Base-by-base conservation (phyloP, 2,329 filamentous ascomycete genomes). In the Pyrenochaeta sp. region DNA sequence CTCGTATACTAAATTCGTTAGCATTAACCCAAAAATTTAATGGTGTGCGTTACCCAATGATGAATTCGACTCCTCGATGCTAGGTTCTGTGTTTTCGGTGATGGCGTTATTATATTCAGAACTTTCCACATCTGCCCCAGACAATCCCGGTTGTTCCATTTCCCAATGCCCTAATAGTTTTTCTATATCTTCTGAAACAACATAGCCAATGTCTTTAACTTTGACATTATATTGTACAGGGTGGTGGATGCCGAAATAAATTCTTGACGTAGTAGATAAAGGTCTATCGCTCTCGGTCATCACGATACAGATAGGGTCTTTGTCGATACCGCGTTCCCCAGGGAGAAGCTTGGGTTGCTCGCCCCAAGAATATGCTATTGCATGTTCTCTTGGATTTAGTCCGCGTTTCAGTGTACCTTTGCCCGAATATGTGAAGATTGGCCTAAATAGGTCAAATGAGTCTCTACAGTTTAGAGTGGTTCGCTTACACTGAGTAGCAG, bases 221-320 rank as follows among this genome's bases (percentile, higher is more conserved):
- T 72, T 75, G 24, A 74, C 56, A 38, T 77, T 75, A 40, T 74
- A 68, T 40, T 77, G 69, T 9, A 76, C 68, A 0, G 69, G 72
- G 50, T 74, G 69, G 1, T 71, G 50, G 10, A 75, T 74, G 4
- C 61, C 69, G 17, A 46, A 58, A 10, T 43, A 53, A 2, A 58
- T 55, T 2, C 54, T 32, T 8, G 51, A 75, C 35, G 26, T 21
- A 11, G 19, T 14, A 8, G 22, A 7, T 10, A 44, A 24, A 23
- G 11, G 2, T 5, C 21, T n/a, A n/a, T 28, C 28, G 11, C 29
- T 23, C 14, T 14, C 2, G 1, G 28, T 30, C 35, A 44, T 44
- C 8, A 55, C 34, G 10, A 76, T 60, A 19, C 57, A 58, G 5
- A 76, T 55, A 3, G 72, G 60, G 4, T 51, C 40, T 43, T 75